Conservation (phyloP, 2,329 filamentous ascomycete genomes). For the Aplosporella prunicola region DNA sequence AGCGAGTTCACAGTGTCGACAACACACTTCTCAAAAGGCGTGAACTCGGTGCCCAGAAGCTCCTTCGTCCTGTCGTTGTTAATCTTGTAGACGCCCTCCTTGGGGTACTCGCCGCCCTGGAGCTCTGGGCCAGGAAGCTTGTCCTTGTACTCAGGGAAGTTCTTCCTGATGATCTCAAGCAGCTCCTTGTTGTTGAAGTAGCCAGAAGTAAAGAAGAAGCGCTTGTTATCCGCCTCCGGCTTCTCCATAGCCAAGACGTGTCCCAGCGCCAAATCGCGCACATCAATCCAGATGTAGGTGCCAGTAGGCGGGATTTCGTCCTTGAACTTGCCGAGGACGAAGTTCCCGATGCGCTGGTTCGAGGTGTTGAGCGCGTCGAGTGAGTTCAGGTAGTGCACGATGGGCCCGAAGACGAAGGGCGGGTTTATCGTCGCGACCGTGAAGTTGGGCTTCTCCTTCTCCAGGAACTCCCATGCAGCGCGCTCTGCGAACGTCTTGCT, state of each 20-base stretch:
- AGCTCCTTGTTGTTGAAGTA: slow-evolving; percentile 54
- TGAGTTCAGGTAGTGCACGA: slow-evolving; percentile 51
- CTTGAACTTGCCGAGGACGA: slow-evolving; percentile 54
- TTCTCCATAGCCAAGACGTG: slow-evolving; percentile 53
- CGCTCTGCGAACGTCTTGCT: slow-evolving; percentile 55
- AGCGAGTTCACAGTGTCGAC: slow-evolving; percentile 55
- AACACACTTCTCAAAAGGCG: slow-evolving; percentile 48
- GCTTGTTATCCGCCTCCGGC: slow-evolving; percentile 48
- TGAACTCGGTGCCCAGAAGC: slow-evolving; percentile 53
- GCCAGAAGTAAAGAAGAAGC: slow-evolving; percentile 54
- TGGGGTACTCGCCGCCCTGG: slow-evolving; percentile 33
- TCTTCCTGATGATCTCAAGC: slow-evolving; percentile 45
- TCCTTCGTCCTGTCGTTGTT: slow-evolving; percentile 47
- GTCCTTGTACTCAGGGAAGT: slow-evolving; percentile 45
- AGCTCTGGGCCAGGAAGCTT: slow-evolving; percentile 33
- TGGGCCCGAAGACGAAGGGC: slow-evolving; percentile 42
- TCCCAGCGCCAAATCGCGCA: slow-evolving; percentile 49
- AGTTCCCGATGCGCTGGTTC: slow-evolving; percentile 55
- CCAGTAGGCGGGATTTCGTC: slow-evolving; percentile 49
- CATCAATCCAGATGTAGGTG: slow-evolving; percentile 41
- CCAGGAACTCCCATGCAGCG: slow-evolving; percentile 44
- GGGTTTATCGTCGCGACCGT: slow-evolving; percentile 41
- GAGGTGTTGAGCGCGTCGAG: slow-evolving; percentile 62
- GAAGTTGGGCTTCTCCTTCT: slow-evolving; percentile 44
- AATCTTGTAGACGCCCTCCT: slow-evolving; percentile 44